Evolutionary conservation across 345 rosid genomes (phyloP).

Genomic region (Salix suchowensis): DNA sequence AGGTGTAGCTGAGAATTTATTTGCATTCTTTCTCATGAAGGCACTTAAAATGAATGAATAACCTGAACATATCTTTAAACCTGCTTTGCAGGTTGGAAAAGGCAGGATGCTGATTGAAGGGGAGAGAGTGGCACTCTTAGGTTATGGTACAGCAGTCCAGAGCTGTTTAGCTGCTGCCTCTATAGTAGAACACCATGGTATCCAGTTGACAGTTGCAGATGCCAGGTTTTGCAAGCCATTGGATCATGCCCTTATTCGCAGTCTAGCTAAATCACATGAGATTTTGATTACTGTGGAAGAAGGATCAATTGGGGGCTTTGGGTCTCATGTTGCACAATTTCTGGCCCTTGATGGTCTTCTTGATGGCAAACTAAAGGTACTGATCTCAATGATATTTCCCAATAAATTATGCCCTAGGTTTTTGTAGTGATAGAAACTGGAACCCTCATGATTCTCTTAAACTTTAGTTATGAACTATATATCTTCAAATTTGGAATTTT

Average conservation of each 20-base stretch:
- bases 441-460: background rate
- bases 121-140: constrained; percentile 78
- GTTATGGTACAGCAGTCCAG: constrained; percentile 86
- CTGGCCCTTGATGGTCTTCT: constrained; percentile 88
- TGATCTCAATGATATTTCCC: background rate
- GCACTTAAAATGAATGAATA: background rate
- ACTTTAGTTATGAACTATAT: background rate
- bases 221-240: constrained; percentile 92
- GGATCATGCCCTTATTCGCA: constrained; percentile 69
- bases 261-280: constrained; percentile 80
- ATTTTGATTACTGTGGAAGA: constrained; percentile 84
- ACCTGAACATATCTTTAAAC: background rate
- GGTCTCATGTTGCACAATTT: constrained; percentile 94
- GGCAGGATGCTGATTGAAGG: constrained; percentile 85
- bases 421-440: background rate
- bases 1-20: background rate
- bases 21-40: background rate
- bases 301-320: constrained; percentile 95
- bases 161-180: constrained; percentile 76
- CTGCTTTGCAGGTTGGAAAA: constrained; percentile 62
- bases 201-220: constrained; percentile 69
- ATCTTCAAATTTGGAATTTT: background rate
- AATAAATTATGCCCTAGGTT: background rate
- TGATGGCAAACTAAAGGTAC: constrained; percentile 86
- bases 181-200: constrained; percentile 46